Percentiles rank a stretch among this genome's conserved stretches.
Evolutionary conservation across 2,329 filamentous ascomycete species (phyloP).

Genomic region (Paecilomyces variotii): DNA sequence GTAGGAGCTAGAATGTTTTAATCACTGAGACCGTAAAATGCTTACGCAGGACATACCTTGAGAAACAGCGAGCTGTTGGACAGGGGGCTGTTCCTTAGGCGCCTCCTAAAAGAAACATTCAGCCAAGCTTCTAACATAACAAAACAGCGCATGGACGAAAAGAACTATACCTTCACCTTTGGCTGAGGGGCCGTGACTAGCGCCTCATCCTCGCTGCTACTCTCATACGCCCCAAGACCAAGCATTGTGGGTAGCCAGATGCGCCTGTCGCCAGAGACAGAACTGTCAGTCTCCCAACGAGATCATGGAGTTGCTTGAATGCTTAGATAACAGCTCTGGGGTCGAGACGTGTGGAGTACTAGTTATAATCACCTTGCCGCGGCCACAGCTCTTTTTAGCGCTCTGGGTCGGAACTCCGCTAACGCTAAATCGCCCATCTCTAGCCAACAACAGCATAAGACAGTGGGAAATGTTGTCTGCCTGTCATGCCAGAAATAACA

Average conservation of each 20-base stretch:
- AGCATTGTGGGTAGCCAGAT: slow-evolving; percentile 22
- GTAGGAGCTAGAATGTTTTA: neutral
- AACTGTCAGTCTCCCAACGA: neutral
- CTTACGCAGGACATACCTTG: neutral
- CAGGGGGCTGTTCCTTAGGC: neutral
- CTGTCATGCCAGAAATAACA: neutral
- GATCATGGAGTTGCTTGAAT: neutral
- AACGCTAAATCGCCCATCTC: neutral
- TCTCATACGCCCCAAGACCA: slow-evolving; percentile 36
- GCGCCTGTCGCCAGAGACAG: neutral
- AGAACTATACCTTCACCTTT: slow-evolving; percentile 16
- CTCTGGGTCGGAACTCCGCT: neutral
- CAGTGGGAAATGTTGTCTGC: neutral
- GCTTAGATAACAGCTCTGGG: neutral
- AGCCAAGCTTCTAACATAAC: neutral
- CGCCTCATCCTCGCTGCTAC: slow-evolving; percentile 39
- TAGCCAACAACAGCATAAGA: neutral
- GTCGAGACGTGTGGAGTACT: neutral
- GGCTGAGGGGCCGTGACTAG: slow-evolving; percentile 9
- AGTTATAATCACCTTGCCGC: neutral
- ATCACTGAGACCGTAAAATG: neutral
- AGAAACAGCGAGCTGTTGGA: neutral
- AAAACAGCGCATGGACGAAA: neutral
- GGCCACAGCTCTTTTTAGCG: neutral
- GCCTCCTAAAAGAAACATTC: neutral